Evolutionary conservation across 2,329 filamentous ascomycete species (phyloP).

Genomic region (Colletotrichum lupini): DNA sequence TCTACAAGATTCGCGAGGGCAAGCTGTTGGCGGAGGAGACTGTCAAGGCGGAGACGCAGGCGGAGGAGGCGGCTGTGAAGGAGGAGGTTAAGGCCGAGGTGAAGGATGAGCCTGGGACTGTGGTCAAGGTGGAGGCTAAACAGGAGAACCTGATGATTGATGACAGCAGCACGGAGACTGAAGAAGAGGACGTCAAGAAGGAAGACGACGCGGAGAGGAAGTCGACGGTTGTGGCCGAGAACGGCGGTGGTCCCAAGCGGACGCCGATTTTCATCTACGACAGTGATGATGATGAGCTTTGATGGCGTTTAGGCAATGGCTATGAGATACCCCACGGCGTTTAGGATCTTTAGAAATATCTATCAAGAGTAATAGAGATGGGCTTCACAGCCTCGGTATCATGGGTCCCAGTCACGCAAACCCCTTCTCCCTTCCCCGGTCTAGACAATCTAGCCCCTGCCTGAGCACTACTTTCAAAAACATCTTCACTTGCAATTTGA

Average conservation of each 20-base stretch:
- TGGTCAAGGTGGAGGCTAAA: constrained; percentile 16
- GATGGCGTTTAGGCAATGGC: constrained; percentile 27
- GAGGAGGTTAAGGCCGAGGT: constrained; percentile 23
- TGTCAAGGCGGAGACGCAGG: constrained; percentile 37
- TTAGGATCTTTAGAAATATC: not conserved
- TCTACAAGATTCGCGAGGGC: constrained; percentile 77
- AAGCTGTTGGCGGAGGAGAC: constrained; percentile 51
- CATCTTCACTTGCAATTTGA: too few relatives aligned
- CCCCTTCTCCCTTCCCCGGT: too few relatives aligned
- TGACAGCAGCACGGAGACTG: constrained; percentile 36
- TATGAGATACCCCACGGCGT: constrained; percentile 13
- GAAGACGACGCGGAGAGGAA: not conserved
- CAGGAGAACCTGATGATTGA: constrained; percentile 22
- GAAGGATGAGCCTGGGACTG: not conserved
- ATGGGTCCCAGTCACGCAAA: too few relatives aligned
- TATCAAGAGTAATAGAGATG: not conserved
- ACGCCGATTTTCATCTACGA: constrained; percentile 51
- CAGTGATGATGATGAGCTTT: constrained; percentile 52
- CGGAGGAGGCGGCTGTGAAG: constrained; percentile 34
- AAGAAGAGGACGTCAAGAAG: constrained; percentile 13
- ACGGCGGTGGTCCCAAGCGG: constrained; percentile 14
- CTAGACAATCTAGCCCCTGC: too few relatives aligned
- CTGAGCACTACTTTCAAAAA: too few relatives aligned
- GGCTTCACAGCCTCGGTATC: not conserved
- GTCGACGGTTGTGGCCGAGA: not conserved